Percentiles rank a stretch among this genome's conserved stretches.
phyloP scores from a whole-genome alignment of 805 yeast species.

The Zygoascus flipseniorum region DNA sequence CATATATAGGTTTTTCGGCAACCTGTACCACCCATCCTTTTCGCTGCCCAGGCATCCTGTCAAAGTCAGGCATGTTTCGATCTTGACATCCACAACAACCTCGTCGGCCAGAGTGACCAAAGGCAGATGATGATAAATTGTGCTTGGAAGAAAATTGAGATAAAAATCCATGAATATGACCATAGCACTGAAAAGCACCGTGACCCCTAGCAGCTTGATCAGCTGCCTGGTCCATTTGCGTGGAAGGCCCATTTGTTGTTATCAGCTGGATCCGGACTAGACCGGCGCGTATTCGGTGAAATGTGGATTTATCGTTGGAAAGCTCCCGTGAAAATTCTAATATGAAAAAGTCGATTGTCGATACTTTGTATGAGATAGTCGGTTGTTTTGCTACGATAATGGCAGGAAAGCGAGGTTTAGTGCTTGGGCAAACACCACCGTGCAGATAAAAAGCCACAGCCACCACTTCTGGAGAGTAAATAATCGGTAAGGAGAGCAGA shows the following conservation, averaged over 20 bases:
- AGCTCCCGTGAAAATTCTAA: too few relatives aligned
- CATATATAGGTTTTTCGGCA: slow-evolving; percentile 42
- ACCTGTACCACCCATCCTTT: slow-evolving; percentile 34
- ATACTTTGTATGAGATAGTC: too few relatives aligned
- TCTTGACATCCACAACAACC: slow-evolving; percentile 37
- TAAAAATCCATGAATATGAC: slow-evolving; percentile 34
- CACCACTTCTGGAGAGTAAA: too few relatives aligned
- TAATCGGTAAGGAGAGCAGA: too few relatives aligned
- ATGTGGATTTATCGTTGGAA: too few relatives aligned
- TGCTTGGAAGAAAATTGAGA: slow-evolving; percentile 29
- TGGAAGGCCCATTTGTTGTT: not conserved
- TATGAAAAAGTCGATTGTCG: too few relatives aligned
- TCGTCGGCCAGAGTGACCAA: slow-evolving; percentile 34
- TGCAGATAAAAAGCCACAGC: too few relatives aligned
- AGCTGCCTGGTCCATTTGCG: slow-evolving; percentile 13
- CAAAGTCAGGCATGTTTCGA: slow-evolving; percentile 28
- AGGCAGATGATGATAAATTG: slow-evolving; percentile 31
- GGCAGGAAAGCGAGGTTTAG: too few relatives aligned
- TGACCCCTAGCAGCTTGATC: slow-evolving; percentile 5
- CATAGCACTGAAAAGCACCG: slow-evolving; percentile 10
- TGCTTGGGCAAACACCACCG: too few relatives aligned
- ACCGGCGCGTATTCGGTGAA: too few relatives aligned
- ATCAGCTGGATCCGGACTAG: too few relatives aligned
- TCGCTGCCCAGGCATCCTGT: slow-evolving; percentile 13
- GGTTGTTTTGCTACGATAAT: too few relatives aligned